Evolutionary conservation across 1,284 basidiomycete species (phyloP), one percentile per base, ranked within the genome.

Genomic region (Apiotrichum akiyoshidainum): DNA sequence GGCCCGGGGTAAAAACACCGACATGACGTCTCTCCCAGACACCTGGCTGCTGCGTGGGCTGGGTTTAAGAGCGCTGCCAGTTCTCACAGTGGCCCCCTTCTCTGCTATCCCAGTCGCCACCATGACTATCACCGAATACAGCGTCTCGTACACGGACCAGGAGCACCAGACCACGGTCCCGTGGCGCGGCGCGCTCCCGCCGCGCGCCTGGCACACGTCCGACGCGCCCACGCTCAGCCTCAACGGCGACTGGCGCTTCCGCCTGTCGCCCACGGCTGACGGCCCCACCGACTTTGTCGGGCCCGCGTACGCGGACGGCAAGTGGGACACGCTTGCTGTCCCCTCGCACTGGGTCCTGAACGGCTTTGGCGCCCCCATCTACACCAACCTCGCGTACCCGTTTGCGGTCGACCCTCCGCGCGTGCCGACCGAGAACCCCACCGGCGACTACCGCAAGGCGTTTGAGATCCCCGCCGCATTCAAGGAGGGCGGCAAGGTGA

Each of bases 161-260:
- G 64, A 64, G 54, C 57, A 63, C 53, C 64, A 67, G 54, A 41
- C 51, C 37, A 40, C 55, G 12, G 17, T 14, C n/a, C 64, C 61
- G 4, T 52, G 65, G 40, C 44, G 50, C 19, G 55, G 59, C 31
- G 46, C 55, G 2, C 57, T 67, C 1, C 55, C 57, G 5, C 54
- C 65, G 14, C 63, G 65, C 17, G 63, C 65, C 9, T 61, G 50
- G 52, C 17, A 54, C 19, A 10, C 26, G 22, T 22, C 55, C 48
- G 49, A 64, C 37, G 58, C 55, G 6, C 42, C 42, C 5, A 47
- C 31, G 5, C 50, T 61, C n/a, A 45, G 46, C 12, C 58, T 66
- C 22, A 63, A 66, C 45, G 65, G 63, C 19, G 40, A 63, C 26
- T 67, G 64, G 63, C 19, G 22, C 13, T 67, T 67, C 52, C 56